Evolutionary conservation across 768 basidiomycete genomes (phyloP), one percentile per base, ranked within the genome.

Genomic region (Candolleomyces aberdarensis): DNA sequence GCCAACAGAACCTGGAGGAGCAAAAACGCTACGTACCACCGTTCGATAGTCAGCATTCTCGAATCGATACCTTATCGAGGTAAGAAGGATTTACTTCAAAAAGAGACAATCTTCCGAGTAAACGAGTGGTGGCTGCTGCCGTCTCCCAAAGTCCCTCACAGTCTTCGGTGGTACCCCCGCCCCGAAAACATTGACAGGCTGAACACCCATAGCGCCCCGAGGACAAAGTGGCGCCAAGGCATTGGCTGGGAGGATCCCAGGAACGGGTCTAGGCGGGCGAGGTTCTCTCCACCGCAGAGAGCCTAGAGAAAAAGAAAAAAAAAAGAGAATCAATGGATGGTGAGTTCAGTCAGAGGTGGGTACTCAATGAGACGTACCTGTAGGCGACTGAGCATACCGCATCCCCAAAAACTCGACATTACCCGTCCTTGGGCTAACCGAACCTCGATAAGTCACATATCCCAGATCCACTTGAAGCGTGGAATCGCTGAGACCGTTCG

Each of bases 361-460:
- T 26, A 26, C 26, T 26, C 26, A 3, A 3, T 2, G 3, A 26
- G 8, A 39, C 47, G 9, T 40, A 79, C 82, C 82, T 31, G 75
- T 62, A 2, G 83, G 83, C 26, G 81, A 70, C 17, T 79, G 80
- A 13, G 84, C 83, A 68, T 80, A 85, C 10, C 83, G 75, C 49
- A 83, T 74, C 0, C 77, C 77, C 14, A 80, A 69, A 60, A 78
- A 82, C 13, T 69, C 63, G 0, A 74, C 73, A 60, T 76, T 72
- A 14, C 67, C 66, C 3, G 74, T 74, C 0, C 70, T 70, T 0
- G 71, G 50, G 55, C 79, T 71, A 13, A 76, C 65, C 0, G 66
- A 56, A 0, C 80, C 82, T 67, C 76, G 72, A 59, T 81, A 83
- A 56, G 69, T 67, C 0, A 80, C 76, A 64, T 81, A 80, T 2